These are phyloP conservation scores for Adansonia madagascariensis DNA, from an alignment of 441 rosid genomes.

Conservation along the genomic window DNA sequence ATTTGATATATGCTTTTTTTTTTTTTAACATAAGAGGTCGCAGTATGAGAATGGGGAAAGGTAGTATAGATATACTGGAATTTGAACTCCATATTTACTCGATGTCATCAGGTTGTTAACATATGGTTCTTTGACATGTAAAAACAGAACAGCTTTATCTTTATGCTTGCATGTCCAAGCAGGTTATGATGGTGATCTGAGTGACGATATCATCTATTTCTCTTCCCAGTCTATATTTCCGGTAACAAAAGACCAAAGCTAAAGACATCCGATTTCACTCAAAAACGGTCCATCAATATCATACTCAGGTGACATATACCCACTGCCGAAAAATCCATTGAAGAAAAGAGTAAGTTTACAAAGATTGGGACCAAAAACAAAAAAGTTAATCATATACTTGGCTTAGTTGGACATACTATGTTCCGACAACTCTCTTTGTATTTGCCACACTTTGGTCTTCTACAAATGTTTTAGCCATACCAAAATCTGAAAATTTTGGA, in stretches of 20 bases:
- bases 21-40: too few species aligned
- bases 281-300: constrained; percentile 36
- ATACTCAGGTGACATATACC: constrained; percentile 18
- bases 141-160: neutral
- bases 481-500: constrained; percentile 39
- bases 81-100: too few species aligned
- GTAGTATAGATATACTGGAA: too few species aligned
- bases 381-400: too few species aligned
- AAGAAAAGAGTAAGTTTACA: neutral
- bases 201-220: constrained; percentile 35
- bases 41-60: too few species aligned
- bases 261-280: constrained; percentile 38
- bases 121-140: neutral
- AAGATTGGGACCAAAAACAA: neutral
- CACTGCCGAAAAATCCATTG: neutral
- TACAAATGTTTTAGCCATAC: constrained; percentile 25
- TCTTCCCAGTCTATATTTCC: constrained; percentile 34
- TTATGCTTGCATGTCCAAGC: constrained; percentile 10
- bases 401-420: neutral
- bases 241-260: constrained; percentile 38
- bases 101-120: too few species aligned
- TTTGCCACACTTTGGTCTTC: constrained; percentile 15
- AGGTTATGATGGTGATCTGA: constrained; percentile 33
- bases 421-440: constrained; percentile 12
- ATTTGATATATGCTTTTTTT: too few species aligned